Percentiles rank a stretch among this genome's conserved stretches.
Evolutionary conservation across 176 grass and related monocot genomes (phyloP).

Genomic region (Juncus inflexus): DNA sequence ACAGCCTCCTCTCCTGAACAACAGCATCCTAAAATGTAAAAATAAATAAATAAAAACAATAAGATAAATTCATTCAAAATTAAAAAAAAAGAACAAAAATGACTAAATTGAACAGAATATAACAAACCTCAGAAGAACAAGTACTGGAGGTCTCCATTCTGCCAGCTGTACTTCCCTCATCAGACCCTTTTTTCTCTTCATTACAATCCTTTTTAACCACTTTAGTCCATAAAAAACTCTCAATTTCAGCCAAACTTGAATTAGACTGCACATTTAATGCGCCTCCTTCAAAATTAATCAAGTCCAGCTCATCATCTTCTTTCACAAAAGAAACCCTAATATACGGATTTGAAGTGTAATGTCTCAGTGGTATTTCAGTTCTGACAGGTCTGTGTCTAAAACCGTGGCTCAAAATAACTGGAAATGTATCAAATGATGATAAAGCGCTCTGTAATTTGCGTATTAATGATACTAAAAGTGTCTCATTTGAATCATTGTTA

Average conservation of each 20-base stretch:
- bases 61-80: neutral
- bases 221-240: conserved; percentile 80
- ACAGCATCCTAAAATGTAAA: conserved; percentile 37
- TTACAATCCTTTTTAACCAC: conserved; percentile 31
- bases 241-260: conserved; percentile 59
- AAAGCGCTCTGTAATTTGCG: conserved; percentile 87
- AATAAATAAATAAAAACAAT: neutral
- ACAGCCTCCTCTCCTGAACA: conserved; percentile 36
- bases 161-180: conserved; percentile 32
- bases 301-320: conserved; percentile 53
- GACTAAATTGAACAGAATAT: conserved; percentile 12
- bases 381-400: conserved; percentile 61
- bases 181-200: conserved; percentile 29
- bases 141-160: conserved; percentile 36
- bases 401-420: conserved; percentile 71
- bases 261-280: conserved; percentile 61
- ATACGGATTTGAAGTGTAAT: conserved; percentile 58
- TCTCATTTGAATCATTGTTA: conserved; percentile 44
- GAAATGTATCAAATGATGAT: conserved; percentile 95
- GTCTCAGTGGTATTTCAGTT: conserved; percentile 63
- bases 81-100: neutral
- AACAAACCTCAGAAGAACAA: conserved; percentile 56
- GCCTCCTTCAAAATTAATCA: conserved; percentile 46
- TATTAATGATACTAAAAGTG: conserved; percentile 63
- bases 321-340: conserved; percentile 77